These are phyloP conservation scores for Podospora australis DNA, from an alignment of 495 filamentous ascomycete genomes.

Conservation along the genomic window DNA sequence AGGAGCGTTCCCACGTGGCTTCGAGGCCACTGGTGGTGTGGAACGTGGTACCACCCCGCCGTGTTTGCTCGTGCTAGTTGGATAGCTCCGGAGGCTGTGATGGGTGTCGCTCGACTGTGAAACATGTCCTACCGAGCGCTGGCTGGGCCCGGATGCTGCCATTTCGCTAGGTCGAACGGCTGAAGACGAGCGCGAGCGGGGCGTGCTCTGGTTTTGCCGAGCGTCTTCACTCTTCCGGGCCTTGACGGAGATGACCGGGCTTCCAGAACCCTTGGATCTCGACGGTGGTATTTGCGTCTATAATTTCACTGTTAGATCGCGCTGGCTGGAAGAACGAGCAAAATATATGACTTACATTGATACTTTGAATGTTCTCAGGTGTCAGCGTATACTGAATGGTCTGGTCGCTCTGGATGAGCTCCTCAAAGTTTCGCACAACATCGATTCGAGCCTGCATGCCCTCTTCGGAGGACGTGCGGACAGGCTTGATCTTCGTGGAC, in stretches of 20 bases:
- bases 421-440: slow-evolving; percentile 60
- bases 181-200: slow-evolving; percentile 39
- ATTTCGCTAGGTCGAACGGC: slow-evolving; percentile 22
- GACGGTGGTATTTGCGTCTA: slow-evolving; percentile 27
- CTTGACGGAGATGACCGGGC: slow-evolving; percentile 29
- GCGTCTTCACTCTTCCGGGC: slow-evolving; percentile 39
- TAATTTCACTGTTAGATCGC: slow-evolving; percentile 20
- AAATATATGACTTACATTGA: slow-evolving; percentile 67
- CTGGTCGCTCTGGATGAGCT: slow-evolving; percentile 81
- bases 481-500: slow-evolving; percentile 37
- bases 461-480: slow-evolving; percentile 44
- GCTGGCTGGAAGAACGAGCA: too few species aligned
- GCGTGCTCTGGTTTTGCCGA: slow-evolving; percentile 17
- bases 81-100: slow-evolving; percentile 11
- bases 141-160: slow-evolving; percentile 32
- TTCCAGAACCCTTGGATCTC: slow-evolving; percentile 24
- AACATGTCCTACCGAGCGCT: slow-evolving; percentile 32
- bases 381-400: slow-evolving; percentile 93
- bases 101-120: slow-evolving; percentile 33
- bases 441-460: slow-evolving; percentile 37
- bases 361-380: slow-evolving; percentile 79
- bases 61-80: slow-evolving; percentile 5
- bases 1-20: slow-evolving; percentile 28
- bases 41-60: slow-evolving; percentile 22
- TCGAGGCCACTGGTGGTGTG: slow-evolving; percentile 23